phyloP scores from a whole-genome alignment of 2,329 filamentous ascomycete genomes.

The Fusarium ambrosium region DNA sequence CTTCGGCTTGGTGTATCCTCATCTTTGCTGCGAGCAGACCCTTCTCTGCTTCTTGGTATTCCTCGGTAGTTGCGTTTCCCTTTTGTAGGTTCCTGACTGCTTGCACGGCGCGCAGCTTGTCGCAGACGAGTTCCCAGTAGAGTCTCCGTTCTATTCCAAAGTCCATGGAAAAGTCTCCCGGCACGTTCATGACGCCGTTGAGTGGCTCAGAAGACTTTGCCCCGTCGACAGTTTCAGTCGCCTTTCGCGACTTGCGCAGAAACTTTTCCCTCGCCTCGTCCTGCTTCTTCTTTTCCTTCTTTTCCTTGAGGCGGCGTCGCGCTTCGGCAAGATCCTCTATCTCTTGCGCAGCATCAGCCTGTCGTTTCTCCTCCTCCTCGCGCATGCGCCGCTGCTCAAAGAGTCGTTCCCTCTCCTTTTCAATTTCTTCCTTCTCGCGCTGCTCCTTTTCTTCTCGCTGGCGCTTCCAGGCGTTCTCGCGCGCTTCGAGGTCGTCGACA shows the following conservation, averaged over 20 bases:
- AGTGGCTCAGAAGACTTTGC: conserved; percentile 45
- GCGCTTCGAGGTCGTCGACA: conserved; percentile 87
- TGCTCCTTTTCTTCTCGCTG: conserved; percentile 65
- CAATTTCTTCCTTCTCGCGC: conserved; percentile 50
- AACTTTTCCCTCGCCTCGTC: conserved; percentile 47
- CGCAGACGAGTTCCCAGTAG: conserved; percentile 58
- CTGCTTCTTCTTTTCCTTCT: conserved; percentile 57
- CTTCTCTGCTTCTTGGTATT: conserved; percentile 48
- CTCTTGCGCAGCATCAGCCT: conserved; percentile 55
- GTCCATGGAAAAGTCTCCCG: conserved; percentile 52
- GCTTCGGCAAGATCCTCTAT: conserved; percentile 56
- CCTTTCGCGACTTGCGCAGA: conserved; percentile 54
- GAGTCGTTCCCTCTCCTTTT: conserved; percentile 55
- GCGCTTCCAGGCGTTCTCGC: conserved; percentile 77
- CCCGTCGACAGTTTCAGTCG: conserved; percentile 45
- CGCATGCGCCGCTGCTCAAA: conserved; percentile 55
- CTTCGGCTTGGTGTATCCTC: conserved; percentile 55
- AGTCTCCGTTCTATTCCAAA: conserved; percentile 48
- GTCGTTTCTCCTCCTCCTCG: conserved; percentile 54
- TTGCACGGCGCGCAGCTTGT: conserved; percentile 58
- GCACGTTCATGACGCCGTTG: conserved; percentile 54
- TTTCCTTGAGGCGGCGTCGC: conserved; percentile 54
- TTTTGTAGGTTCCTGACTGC: conserved; percentile 51
- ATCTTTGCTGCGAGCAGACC: conserved; percentile 49
- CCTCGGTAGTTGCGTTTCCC: conserved; percentile 42